phyloP scores from a whole-genome alignment of 768 basidiomycete genomes.

The Tephrocybe sp. region DNA sequence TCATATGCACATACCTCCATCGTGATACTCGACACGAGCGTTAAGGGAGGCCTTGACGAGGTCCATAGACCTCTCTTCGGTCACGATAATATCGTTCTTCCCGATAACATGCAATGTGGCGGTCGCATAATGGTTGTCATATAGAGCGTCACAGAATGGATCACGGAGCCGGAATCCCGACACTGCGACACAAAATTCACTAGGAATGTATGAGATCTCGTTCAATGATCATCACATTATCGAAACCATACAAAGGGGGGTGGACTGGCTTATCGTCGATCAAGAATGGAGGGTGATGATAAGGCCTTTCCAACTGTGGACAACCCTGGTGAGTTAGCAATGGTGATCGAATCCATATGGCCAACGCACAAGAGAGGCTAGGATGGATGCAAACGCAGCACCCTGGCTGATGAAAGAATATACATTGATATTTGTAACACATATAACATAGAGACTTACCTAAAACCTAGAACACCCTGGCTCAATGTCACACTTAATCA shows the following conservation, averaged over 20 bases:
- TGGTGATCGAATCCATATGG: not conserved
- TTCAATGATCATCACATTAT: not conserved
- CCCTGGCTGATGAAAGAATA: constrained; percentile 68
- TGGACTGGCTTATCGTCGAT: constrained; percentile 64
- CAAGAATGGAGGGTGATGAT: constrained; percentile 55
- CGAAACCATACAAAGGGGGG: constrained; percentile 61
- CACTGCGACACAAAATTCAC: constrained; percentile 72
- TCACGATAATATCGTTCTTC: constrained; percentile 71
- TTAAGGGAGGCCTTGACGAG: constrained; percentile 54
- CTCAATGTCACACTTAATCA: not conserved
- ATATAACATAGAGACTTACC: constrained; percentile 34
- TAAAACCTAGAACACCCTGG: constrained; percentile 81
- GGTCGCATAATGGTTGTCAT: constrained; percentile 54
- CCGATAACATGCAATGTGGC: constrained; percentile 79
- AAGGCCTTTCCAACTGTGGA: constrained; percentile 38
- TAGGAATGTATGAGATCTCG: constrained; percentile 22
- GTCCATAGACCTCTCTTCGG: constrained; percentile 60
- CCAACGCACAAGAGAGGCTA: constrained; percentile 62
- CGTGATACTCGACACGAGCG: constrained; percentile 70
- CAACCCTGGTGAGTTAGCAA: not conserved
- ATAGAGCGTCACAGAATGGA: constrained; percentile 47
- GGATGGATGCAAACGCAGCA: constrained; percentile 68
- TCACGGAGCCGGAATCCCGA: constrained; percentile 64
- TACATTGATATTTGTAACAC: not conserved
- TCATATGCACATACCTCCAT: constrained; percentile 79